Conservation (phyloP, 1,139 yeast species). For the Candida sanyaensis region DNA sequence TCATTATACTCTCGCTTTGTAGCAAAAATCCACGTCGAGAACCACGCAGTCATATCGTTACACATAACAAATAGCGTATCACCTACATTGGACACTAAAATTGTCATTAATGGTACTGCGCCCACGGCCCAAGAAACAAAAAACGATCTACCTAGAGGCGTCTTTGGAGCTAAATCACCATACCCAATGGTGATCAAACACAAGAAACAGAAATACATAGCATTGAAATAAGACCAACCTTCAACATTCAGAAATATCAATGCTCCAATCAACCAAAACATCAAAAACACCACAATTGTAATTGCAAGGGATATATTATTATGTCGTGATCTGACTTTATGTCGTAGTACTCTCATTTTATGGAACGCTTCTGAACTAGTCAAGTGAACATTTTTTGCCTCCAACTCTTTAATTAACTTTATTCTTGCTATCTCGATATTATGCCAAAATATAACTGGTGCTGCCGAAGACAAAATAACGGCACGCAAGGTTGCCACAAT, state of each 20-base stretch:
- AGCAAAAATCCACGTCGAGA: conserved; percentile 15
- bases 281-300: conserved; percentile 49
- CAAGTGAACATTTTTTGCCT: conserved; percentile 19
- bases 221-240: conserved; percentile 67
- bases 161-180: conserved; percentile 69
- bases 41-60: conserved; percentile 18
- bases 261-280: conserved; percentile 76
- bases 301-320: conserved; percentile 33
- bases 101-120: conserved; percentile 88
- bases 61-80: conserved; percentile 53
- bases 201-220: conserved; percentile 71
- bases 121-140: conserved; percentile 78
- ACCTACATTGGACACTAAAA: conserved; percentile 70
- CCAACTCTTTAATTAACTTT: conserved; percentile 18
- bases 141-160: conserved; percentile 68
- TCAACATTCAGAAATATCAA: conserved; percentile 59
- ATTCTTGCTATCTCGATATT: conserved; percentile 44
- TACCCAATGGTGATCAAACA: conserved; percentile 83
- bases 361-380: conserved; percentile 49
- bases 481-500: conserved; percentile 69
- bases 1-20: conserved; percentile 11
- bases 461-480: conserved; percentile 59
- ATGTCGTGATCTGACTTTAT: conserved; percentile 33
- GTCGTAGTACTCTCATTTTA: conserved; percentile 52
- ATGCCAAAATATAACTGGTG: conserved; percentile 68